Percentiles rank a stretch among this genome's conserved stretches.
These are phyloP conservation scores for Fraxinus pennsylvanica DNA, from an alignment of 257 asterid species.

Conservation along the genomic window DNA sequence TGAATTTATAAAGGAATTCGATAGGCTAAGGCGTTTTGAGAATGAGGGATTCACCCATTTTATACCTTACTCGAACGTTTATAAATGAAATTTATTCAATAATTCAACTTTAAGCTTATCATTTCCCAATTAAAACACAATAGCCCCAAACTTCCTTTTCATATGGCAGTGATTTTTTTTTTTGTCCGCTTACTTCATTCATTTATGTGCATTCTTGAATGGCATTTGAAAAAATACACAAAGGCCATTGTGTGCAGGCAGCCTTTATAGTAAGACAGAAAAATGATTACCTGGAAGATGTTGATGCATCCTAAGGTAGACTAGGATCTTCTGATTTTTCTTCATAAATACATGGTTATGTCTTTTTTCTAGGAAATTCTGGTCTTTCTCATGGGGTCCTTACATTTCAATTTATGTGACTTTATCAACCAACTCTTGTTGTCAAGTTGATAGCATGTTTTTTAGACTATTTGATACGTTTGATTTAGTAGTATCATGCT, in stretches of 20 bases:
- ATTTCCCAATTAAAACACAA: not conserved
- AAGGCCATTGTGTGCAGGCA: not conserved
- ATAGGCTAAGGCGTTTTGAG: not conserved
- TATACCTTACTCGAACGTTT: not conserved
- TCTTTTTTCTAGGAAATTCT: not conserved
- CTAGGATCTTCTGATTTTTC: not conserved
- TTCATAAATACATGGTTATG: not conserved
- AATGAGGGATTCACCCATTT: not conserved
- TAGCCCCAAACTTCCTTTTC: not conserved
- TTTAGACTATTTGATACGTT: not conserved
- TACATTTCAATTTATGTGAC: not conserved
- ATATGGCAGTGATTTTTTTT: not conserved
- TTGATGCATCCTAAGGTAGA: not conserved
- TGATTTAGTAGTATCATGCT: too few relatives aligned
- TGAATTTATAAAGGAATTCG: too few relatives aligned
- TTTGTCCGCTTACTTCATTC: not conserved
- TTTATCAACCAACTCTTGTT: not conserved
- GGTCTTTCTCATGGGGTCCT: not conserved
- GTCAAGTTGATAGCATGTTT: not conserved
- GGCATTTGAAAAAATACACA: not conserved
- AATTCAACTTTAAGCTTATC: not conserved
- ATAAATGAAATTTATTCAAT: too few relatives aligned
- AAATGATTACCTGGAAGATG: not conserved
- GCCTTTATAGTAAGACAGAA: constrained; percentile 1
- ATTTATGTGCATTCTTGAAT: not conserved